Evolutionary conservation across 208 protist species (phyloP).

Genomic region (Acanthamoeba healyi): DNA sequence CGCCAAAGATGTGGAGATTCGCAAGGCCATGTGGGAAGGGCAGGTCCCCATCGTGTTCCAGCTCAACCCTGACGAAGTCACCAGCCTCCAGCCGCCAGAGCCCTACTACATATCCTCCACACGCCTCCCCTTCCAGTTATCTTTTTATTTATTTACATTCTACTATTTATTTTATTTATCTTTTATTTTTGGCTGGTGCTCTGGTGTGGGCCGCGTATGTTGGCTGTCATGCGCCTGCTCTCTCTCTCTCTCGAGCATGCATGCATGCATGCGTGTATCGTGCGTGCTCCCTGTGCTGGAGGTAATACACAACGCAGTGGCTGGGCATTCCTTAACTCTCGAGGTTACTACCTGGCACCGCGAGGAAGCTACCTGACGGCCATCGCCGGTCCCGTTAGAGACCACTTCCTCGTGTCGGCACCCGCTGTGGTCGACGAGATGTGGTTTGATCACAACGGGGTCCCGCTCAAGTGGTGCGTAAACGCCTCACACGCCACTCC

Average conservation of each 20-base stretch:
- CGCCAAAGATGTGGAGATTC: constrained; percentile 42
- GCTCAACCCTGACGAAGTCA: constrained; percentile 71
- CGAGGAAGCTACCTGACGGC: constrained; percentile 17
- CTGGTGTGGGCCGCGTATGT: neutral
- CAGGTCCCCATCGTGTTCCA: constrained; percentile 64
- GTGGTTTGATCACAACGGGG: constrained; percentile 46
- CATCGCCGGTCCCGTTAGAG: constrained; percentile 32
- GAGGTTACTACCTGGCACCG: neutral
- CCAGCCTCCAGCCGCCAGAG: constrained; percentile 73
- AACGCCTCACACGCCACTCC: neutral
- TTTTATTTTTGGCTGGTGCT: neutral
- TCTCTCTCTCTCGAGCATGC: neutral
- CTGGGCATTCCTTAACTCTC: constrained; percentile 31
- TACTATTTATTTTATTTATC: neutral
- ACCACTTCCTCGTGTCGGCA: constrained; percentile 58
- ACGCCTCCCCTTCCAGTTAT: neutral
- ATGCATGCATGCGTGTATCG: no score
- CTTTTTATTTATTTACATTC: neutral
- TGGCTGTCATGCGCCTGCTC: neutral
- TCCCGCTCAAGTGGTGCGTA: constrained; percentile 25
- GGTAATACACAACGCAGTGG: no score
- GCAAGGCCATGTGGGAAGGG: constrained; percentile 54
- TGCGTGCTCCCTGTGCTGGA: no score
- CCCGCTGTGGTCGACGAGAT: constrained; percentile 62
- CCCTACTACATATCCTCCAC: constrained; percentile 61